Evolutionary conservation across 805 yeast genomes (phyloP), one percentile per base, ranked within the genome.

Genomic region (Barnettozyma pratensis): DNA sequence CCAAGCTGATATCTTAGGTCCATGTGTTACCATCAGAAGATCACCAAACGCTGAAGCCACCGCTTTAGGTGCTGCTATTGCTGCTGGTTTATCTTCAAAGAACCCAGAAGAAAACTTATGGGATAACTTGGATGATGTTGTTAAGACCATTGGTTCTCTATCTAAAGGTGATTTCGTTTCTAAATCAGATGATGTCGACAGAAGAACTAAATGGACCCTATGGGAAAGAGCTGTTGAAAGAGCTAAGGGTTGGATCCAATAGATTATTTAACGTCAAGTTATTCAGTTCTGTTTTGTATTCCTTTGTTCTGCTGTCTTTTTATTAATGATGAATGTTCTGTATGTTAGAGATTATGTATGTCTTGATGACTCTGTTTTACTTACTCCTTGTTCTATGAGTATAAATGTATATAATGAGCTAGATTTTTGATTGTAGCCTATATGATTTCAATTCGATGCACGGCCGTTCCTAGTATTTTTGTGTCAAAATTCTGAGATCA

Each of bases 21-120:
- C 94, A 1, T 81, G 90, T 68, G 87, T 84, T 37, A 80, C 83
- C 29, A 92, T 91, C 39, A 78, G 80, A 57, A 76, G 97, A 59
- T 90, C 97, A 2, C 77, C 80, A 32, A 86, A 84, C 65, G 73
- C 88, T 35, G 98, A 91, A 68, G 89, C 96, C 63, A 91, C 97
- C 5, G 97, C 97, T 0, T 75, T 91, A 53, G 98, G 98, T 30
- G 96, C 96, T 7, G 97, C 97, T 5, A 86, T 92, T 56, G 97
- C 97, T 30, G 96, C 98, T 3, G 96, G 97, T 10, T 71, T 90
- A 59, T 80, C 73, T 6, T 59, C 61, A 45, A 59, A 68, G 48
- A 71, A 79, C 12, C 70, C 80, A 11, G 67, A 72, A 27, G 79
- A 81, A 25, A 76, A 87, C 49, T 66, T 89, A 42, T 91, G 97